phyloP scores from a whole-genome alignment of 2,329 filamentous ascomycete species.

The Metarhizium anisopliae region DNA sequence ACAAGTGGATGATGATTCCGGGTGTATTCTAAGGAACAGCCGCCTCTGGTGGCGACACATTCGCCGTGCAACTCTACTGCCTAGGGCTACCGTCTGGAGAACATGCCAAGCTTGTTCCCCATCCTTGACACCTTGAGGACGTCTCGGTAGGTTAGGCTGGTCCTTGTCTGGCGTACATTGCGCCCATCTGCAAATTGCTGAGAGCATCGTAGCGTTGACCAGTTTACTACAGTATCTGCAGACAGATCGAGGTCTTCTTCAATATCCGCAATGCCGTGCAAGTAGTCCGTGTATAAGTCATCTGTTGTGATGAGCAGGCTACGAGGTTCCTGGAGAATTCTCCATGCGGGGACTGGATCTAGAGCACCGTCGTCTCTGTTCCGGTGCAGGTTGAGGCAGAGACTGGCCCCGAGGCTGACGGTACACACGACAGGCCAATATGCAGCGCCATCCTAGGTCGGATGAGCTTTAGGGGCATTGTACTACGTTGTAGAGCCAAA shows the following conservation, averaged over 20 bases:
- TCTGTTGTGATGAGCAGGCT: slow-evolving; percentile 68
- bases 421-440: slow-evolving; percentile 88
- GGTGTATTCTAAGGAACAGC: slow-evolving; percentile 42
- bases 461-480: slow-evolving; percentile 22
- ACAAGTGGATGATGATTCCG: slow-evolving; percentile 71
- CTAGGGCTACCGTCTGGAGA: slow-evolving; percentile 23
- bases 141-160: slow-evolving; percentile 76
- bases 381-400: slow-evolving; percentile 70
- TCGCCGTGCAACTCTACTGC: neutral
- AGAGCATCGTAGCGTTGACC: slow-evolving; percentile 51
- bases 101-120: slow-evolving; percentile 55
- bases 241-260: slow-evolving; percentile 57
- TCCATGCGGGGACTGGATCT: slow-evolving; percentile 38
- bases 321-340: slow-evolving; percentile 73
- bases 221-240: slow-evolving; percentile 58
- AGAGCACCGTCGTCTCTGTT: slow-evolving; percentile 53
- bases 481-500: slow-evolving; percentile 9
- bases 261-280: slow-evolving; percentile 67
- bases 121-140: slow-evolving; percentile 73
- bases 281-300: slow-evolving; percentile 57
- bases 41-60: slow-evolving; percentile 13
- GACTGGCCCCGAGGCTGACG: slow-evolving; percentile 68
- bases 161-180: slow-evolving; percentile 50
- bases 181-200: slow-evolving; percentile 38
- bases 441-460: slow-evolving; percentile 60